Evolutionary conservation across 2,329 filamentous ascomycete genomes (phyloP), one percentile per base, ranked within the genome.

Genomic region (Teratosphaeria gauchensis): DNA sequence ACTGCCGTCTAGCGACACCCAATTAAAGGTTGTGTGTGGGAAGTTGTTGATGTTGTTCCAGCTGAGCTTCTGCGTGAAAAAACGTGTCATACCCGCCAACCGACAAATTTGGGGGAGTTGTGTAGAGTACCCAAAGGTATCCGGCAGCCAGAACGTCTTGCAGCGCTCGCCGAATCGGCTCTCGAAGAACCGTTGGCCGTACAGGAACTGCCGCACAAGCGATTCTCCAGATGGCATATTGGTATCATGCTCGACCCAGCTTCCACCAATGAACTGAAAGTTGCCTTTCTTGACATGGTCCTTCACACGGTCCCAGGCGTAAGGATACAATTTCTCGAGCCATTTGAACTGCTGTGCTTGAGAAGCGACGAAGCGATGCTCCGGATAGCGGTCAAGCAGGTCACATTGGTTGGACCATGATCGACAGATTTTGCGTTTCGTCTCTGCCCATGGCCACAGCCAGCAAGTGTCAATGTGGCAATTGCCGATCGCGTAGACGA

Each of bases 1-100:
- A 69, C 89, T 95, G 59, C 94, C 92, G 72, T 99, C 94, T 14
- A 96, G 83, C 12, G 91, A 85, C 33, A 99, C 92, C 94, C 94
- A 99, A 74, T 96, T 96, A 80, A 99, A 99, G 0, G 94, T 97
- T 5, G 94, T 97, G 71, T 97, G 94, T 0, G 94, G 94, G 76
- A 97, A 99, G 70, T 89, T 95, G 77, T 97, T 97, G 81, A 97
- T 97, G 73, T 97, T 97, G 78, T 97, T 97, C 94, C 94, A 99
- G 78, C 92, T 97, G 60, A 99, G 80, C 77, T 99, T 99, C 74
- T 99, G 94, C 0, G 94, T 99, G 69, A 99, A 88, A 79, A 99
- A 99, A 35, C 92, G 85, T 59, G 84, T 89, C 94, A 99, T 97
- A 21, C 91, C 92, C n/a, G 94, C 89, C 31, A 96, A 78, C 3